Evolutionary conservation across 2,329 filamentous ascomycete species (phyloP), one percentile per base, ranked within the genome.

Genomic region (Leptographium lundbergii): DNA sequence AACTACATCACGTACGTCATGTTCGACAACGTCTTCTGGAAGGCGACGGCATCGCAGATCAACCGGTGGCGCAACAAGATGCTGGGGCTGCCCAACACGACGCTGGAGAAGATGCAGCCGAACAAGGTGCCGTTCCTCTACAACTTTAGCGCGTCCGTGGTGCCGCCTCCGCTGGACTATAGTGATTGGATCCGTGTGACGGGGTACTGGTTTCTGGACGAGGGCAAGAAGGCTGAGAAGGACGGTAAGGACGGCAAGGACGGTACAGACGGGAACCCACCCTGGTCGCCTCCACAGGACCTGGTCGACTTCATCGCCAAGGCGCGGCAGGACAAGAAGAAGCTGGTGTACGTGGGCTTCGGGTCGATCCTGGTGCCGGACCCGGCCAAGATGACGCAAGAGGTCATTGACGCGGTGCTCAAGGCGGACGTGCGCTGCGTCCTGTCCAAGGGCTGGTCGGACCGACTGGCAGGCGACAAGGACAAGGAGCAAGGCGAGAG

Each of bases 111-210:
- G 74, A 84, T 99, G 82, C 91, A 96, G 73, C 86, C 89, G 2
- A 96, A 96, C 75, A 95, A 95, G 70, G 90, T 96, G n/a, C 94
- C 94, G 0, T 99, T 99, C 72, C 73, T 99, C 53, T 99, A 99
- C 77, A 97, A 96, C 73, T 97, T 96, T 71, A 95, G 89, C 59
- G 90, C 91, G 0, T 88, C 84, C 13, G 94, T 99, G 14, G 94
- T 99, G n/a, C 84, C 89, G 2, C 92, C 91, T 32, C 94, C 94
- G 19, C 77, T 96, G 1, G 94, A 99, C 73, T 99, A 91, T 73
- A 92, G 89, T 50, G 94, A 97, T 71, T 99, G 94, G 94, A 94
- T 99, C 69, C 84, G 90, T 51, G 89, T 97, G 9, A 97, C 94
- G 0, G 94, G 94, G 0, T 97, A 99, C 73, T 99, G 94, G 94